phyloP scores from a whole-genome alignment of 495 filamentous ascomycete genomes.

The Penicillium desertorum region DNA sequence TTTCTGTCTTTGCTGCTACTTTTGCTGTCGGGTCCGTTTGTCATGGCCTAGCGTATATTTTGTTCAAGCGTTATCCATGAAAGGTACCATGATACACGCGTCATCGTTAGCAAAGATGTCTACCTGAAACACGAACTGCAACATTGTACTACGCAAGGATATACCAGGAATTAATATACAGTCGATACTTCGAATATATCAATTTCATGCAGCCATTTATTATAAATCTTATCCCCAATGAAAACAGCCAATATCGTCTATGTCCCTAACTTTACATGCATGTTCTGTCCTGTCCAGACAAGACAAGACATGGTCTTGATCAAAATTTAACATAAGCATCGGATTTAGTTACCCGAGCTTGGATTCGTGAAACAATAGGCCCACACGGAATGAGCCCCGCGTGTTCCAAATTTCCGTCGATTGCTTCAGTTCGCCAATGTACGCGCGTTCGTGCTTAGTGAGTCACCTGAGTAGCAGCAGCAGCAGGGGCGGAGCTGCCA shows the following conservation, averaged over 20 bases:
- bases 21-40: constrained; percentile 5
- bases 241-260: constrained; percentile 10
- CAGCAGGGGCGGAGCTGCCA: constrained; percentile 17
- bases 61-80: constrained; percentile 13
- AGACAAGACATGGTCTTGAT: constrained; percentile 17
- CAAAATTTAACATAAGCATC: constrained; percentile 18
- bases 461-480: constrained; percentile 20
- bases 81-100: neutral
- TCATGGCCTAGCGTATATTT: constrained; percentile 2
- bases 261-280: constrained; percentile 17
- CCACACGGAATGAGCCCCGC: constrained; percentile 8
- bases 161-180: neutral
- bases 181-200: neutral
- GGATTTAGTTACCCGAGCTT: constrained; percentile 5
- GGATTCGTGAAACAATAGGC: constrained; percentile 18
- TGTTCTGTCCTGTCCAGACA: constrained; percentile 16
- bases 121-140: neutral
- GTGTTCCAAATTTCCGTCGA: constrained; percentile 9
- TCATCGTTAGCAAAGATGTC: neutral
- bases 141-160: neutral
- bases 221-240: constrained; percentile 9
- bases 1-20: constrained; percentile 11
- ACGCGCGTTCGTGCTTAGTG: constrained; percentile 14
- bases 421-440: constrained; percentile 9
- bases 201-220: constrained; percentile 13